Base-by-base conservation (phyloP, 345 rosid genomes). In the Carallia brachiata region DNA sequence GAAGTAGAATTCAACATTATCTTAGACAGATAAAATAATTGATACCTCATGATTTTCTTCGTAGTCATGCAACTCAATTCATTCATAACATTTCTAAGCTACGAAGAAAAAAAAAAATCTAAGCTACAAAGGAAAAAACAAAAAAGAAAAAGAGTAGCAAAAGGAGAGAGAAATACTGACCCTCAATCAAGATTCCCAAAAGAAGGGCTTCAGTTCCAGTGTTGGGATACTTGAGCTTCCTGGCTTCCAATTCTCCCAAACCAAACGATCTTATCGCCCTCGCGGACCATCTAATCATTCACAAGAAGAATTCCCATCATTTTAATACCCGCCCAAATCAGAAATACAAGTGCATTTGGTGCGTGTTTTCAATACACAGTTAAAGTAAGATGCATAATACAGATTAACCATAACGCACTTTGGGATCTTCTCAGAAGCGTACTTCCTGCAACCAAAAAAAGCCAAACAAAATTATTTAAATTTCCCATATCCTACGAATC, bases 151-250 rank as follows among this genome's bases (percentile, higher is more conserved):
- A 30, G 13, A 27, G 60, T 9, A 23, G 31, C 31, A 23, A 28
- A 55, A 19, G 31, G 31, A 55, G 15, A 52, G 36, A 61, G 50
- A 36, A 2, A 40, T 10, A 74, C 89, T 74, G 72, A 91, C 98
- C 97, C 84, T 91, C 97, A 23, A 91, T 88, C 76, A 91, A 81
- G 78, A 94, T 86, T 69, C 98, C 98, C 93, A 87, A 83, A 19
- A 94, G 84, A 80, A 94, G 84, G 6, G 92, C 84, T 83, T 94
- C 98, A 1, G 95, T 90, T 17, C 97, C 96, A 0, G 95, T 86
- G 55, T 62, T 79, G 1, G 93, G 91, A 84, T 94, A 89, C 84
- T 91, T 90, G 70, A 94, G 78, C 80, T 94, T 94, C 91, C 93
- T 91, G 30, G 97, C 91, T 67, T 94, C 96, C 87, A 91, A 67